Evolutionary conservation across 2,329 filamentous ascomycete genomes (phyloP), one percentile per base, ranked within the genome.

Genomic region (Arthrobotrys sphaeroides): DNA sequence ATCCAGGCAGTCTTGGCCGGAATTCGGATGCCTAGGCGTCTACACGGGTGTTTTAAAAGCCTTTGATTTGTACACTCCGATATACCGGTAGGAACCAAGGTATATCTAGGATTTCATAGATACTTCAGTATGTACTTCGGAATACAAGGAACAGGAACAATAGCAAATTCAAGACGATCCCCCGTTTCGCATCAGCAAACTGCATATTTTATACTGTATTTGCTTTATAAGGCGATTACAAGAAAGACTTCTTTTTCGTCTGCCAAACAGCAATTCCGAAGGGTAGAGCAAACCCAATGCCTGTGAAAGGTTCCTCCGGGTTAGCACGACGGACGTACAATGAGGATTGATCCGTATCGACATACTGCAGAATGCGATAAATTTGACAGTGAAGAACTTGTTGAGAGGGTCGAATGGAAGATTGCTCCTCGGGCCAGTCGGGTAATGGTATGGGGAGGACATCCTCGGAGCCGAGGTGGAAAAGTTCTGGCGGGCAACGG

Each of bases 361-460:
- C 86, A 77, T 82, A 91, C 90, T 83, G 87, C 90, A 90, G 86
- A 91, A 95, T 78, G 83, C 83, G 91, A 93, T 96, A 90, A 91
- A 99, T 85, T 90, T 88, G 80, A 92, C 77, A 79, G 86, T 88
- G 84, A 99, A 99, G 85, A 87, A 91, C 85, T 90, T 92, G 83
- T 90, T 94, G 86, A 92, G 87, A 80, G 95, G 91, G 88, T 99
- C 96, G 90, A 99, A 99, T 79, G 95, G 95, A 79, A 99, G 85
- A 88, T 97, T 98, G 87, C 88, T 90, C 85, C 93, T 91, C 82
- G 94, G 92, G 79, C 94, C 95, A 87, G 98, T 94, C 81, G 94
- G 91, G 87, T 99, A 99, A 88, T 99, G 95, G 90, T 96, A 97
- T 43, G 72, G 72, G 31, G 72, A 75, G n/a, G 64, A 68, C 72